Conservation (phyloP, 371 early-diverging fungal genomes). For the Mucor velutinosus region DNA sequence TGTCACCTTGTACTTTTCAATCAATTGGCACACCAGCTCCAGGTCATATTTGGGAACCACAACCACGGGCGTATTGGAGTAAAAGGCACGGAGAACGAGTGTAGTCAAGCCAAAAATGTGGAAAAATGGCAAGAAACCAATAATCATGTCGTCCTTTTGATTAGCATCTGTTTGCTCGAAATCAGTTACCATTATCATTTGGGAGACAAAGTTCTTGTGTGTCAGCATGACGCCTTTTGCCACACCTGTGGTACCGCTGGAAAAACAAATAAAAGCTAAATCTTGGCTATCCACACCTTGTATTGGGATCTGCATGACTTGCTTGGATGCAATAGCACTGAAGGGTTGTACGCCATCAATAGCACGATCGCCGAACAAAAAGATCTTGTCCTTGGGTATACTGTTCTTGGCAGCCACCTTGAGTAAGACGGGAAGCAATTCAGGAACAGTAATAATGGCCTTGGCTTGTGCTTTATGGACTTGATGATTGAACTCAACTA, state of each 20-base stretch:
- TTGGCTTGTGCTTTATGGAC: conserved; percentile 15
- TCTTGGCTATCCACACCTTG: conserved; percentile 37
- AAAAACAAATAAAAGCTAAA: conserved; percentile 84
- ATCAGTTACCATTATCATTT: conserved; percentile 13
- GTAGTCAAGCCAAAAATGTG: conserved; percentile 78
- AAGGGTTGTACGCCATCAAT: conserved; percentile 11
- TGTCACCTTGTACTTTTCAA: conserved; percentile 74
- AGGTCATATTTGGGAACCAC: conserved; percentile 72
- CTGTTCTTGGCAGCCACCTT: conserved; percentile 11
- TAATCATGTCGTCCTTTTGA: conserved; percentile 46
- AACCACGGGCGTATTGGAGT: conserved; percentile 48
- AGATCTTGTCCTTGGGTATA: conserved; percentile 20
- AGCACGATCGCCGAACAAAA: conserved; percentile 23
- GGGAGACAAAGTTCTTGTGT: conserved; percentile 45
- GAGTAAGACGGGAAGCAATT: conserved; percentile 18
- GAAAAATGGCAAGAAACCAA: conserved; percentile 80
- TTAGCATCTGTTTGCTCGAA: conserved; percentile 29
- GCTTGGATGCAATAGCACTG: conserved; percentile 6
- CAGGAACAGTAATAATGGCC: conserved; percentile 25
- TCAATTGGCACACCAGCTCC: conserved; percentile 51
- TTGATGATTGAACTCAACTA: conserved; percentile 29
- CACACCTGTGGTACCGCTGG: conserved; percentile 87
- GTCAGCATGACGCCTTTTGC: conserved; percentile 57
- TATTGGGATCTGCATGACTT: conserved; percentile 8
- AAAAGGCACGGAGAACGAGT: conserved; percentile 31